Evolutionary conservation across 805 yeast genomes (phyloP), one percentile per base, ranked within the genome.

Genomic region (Starmerella bacillaris): DNA sequence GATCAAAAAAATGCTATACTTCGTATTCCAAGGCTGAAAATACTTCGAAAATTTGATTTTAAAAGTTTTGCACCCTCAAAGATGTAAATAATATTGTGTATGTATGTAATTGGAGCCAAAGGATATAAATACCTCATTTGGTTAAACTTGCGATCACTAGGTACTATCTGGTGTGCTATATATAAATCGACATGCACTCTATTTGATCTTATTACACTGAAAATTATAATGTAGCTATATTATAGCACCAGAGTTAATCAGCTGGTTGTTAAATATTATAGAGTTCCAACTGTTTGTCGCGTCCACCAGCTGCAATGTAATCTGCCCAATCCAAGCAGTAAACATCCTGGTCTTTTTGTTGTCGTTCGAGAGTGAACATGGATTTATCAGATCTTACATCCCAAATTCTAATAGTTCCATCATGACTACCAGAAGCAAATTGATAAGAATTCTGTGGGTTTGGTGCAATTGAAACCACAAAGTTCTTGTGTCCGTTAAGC

Each of bases 351-450:
- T 67, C 48, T 6, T 36, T 14, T 8, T 60, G 57, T 50, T 80
- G 77, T 55, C 96, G 71, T 12, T 77, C 68, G 33, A 89, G 71
- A 5, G 92, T 78, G 55, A 78, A 82, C 60, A 89, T 61, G 9
- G 89, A 67, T 48, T 73, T 69, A 43, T 74, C 77, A 4, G 94
- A 77, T 51, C 98, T 72, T 7, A 86, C 68, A 56, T 86, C 98
- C 98, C 98, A 89, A 16, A 89, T 77, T 50, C 83, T 74, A 30
- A 77, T 86, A 1, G 93, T 79, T 18, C 96, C 94, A 56, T 89
- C 98, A 54, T 84, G 94, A n/a, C 94, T 80, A 9, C 77, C 93
- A 4, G 94, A 79, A 16, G 79, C 71, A 48, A 89, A 67, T 74
- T 80, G 72, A 57, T 78, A 74, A 33, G 74, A 79, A 51, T 74